Evolutionary conservation across 257 asterid genomes (phyloP), one percentile per base, ranked within the genome.

Genomic region (Craterostigma plantagineum): DNA sequence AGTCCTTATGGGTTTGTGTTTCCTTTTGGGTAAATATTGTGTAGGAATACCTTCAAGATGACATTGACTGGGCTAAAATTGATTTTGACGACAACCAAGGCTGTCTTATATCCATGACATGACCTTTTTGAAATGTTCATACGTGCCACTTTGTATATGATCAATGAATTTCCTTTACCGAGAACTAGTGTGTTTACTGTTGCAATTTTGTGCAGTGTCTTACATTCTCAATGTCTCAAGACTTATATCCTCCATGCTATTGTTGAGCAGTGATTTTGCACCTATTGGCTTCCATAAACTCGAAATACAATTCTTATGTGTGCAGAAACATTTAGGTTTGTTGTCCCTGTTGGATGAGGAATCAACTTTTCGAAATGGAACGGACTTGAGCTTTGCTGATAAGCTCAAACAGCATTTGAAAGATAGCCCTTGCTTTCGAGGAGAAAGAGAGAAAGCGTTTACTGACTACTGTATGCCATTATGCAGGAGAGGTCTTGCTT

Each of bases 71-170:
- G 95, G 73, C 84, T 30, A 90, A 60, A 72, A 92, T 83, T 65
- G 95, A 90, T 60, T 90, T 83, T 63, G 98, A 90, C 46, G 98
- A 90, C 71, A 90, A 90, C 63, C 93, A 90, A 59, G 92, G 79
- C 57, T 90, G 95, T 61, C 86, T 90, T 57, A 23, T 23, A 23
- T 23, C 30, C 30, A 23, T 6, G 2, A 23, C n/a, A n/a, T n/a
- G n/a, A n/a, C n/a, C 6, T 6, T 23, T 23, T 23, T 23, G 4
- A 23, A 23, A 23, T 23, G 30, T 23, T 23, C 30, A 23, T n/a
- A n/a, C n/a, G n/a, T n/a, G n/a, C n/a, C n/a, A n/a, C n/a, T n/a
- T n/a, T n/a, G n/a, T n/a, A n/a, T n/a, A n/a, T n/a, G n/a, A n/a
- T n/a, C n/a, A n/a, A n/a, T n/a, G n/a, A n/a, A n/a, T n/a, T n/a